Conservation (phyloP, 164 flowering plant genomes). For the Tetracentron sinense region DNA sequence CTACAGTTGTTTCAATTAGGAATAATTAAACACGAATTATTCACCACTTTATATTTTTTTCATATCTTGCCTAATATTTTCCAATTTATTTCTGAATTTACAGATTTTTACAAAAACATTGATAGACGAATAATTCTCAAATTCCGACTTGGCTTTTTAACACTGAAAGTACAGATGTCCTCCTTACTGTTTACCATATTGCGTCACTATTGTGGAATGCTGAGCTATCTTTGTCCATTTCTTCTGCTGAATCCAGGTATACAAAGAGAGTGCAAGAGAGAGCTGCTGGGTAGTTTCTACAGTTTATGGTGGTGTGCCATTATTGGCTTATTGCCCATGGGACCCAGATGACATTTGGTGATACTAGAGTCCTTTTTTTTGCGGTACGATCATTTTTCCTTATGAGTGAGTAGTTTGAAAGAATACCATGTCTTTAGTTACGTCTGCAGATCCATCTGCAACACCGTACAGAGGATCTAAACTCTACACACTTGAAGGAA, state of each 20-base stretch:
- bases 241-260: not conserved
- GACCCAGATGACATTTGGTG: slow-evolving; percentile 2
- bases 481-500: slow-evolving; percentile 37
- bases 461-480: slow-evolving; percentile 38
- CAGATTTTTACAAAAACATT: too few species aligned
- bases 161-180: not conserved
- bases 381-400: not conserved
- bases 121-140: too few species aligned
- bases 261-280: not conserved
- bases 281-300: not conserved
- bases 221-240: not conserved
- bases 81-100: too few species aligned
- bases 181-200: not conserved
- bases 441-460: slow-evolving; percentile 50
- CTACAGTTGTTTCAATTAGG: too few species aligned
- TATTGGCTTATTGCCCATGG: not conserved
- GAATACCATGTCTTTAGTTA: slow-evolving; percentile 43
- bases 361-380: not conserved
- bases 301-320: not conserved
- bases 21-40: too few species aligned
- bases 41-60: too few species aligned
- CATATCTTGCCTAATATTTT: too few species aligned
- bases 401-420: too few species aligned
- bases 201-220: too few species aligned
- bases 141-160: too few species aligned